A percentile compares a stretch with the other conserved stretches of the same genome.
Conservation (phyloP, 2,329 filamentous ascomycete species). For the Colletotrichum sp. region DNA sequence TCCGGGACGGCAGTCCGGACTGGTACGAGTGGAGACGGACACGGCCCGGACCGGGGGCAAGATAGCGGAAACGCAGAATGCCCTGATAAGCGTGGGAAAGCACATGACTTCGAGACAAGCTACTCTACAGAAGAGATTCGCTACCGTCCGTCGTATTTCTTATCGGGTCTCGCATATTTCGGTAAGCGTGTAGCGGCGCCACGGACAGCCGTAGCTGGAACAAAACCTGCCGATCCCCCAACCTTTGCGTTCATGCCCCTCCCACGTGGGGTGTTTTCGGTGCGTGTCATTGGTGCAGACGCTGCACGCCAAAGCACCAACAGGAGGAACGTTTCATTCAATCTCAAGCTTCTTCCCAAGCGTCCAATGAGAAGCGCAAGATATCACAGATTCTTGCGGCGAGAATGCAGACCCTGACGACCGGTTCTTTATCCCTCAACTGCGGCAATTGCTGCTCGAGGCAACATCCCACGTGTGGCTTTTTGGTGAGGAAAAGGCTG, state of each 20-base stretch:
- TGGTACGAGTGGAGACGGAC: not conserved
- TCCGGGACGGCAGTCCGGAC: not conserved
- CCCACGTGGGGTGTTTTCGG: slow-evolving; percentile 1
- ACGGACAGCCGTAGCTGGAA: not conserved
- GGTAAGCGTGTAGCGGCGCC: not conserved
- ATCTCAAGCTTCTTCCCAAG: not conserved
- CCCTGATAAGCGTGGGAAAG: not conserved
- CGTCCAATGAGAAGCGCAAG: not conserved
- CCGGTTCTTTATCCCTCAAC: not conserved
- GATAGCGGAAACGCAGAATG: not conserved
- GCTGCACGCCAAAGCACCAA: not conserved
- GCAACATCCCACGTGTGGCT: not conserved
- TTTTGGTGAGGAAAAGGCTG: not conserved
- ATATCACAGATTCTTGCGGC: not conserved
- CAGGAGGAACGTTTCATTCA: slow-evolving; percentile 6
- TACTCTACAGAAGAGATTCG: not conserved
- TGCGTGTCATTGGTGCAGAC: not conserved
- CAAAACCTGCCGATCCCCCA: not conserved
- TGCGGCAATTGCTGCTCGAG: not conserved
- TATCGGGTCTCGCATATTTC: not conserved
- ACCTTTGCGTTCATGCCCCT: not conserved
- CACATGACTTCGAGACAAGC: not conserved
- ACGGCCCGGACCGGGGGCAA: not conserved
- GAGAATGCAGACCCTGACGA: not conserved
- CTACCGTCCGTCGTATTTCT: not conserved